phyloP scores from a whole-genome alignment of 176 grass and related monocot genomes.

The Carex myosuroides region DNA sequence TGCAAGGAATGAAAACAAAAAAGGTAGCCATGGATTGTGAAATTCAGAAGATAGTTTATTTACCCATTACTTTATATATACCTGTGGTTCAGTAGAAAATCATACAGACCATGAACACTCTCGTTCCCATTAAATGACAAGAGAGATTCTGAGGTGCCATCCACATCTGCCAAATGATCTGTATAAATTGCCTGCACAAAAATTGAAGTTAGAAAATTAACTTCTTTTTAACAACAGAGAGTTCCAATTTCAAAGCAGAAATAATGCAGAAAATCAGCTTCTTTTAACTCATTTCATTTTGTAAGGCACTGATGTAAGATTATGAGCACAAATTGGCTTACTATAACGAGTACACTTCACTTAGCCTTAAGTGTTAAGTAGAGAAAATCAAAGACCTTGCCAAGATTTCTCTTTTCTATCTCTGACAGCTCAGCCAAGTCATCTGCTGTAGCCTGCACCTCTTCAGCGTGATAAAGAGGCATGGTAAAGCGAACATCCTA shows the following conservation, averaged over 20 bases:
- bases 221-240: background rate
- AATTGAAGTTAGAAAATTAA: background rate
- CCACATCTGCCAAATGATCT: constrained; percentile 61
- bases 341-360: background rate
- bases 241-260: background rate
- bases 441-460: constrained; percentile 61
- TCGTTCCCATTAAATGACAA: constrained; percentile 59
- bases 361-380: background rate
- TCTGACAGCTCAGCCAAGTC: constrained; percentile 82
- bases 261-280: background rate
- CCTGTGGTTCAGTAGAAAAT: constrained; percentile 88
- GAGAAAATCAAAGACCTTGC: constrained; percentile 48
- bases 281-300: constrained; percentile 4
- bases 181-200: constrained; percentile 53
- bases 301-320: background rate
- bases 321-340: background rate
- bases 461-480: constrained; percentile 71
- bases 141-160: constrained; percentile 69
- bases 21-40: background rate
- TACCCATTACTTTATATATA: constrained; percentile 6
- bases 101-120: constrained; percentile 79
- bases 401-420: constrained; percentile 70
- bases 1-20: background rate
- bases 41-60: background rate
- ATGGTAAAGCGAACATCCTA: constrained; percentile 70